phyloP scores from a whole-genome alignment of 2,329 filamentous ascomycete genomes.

The Aspergillus costaricaensis region DNA sequence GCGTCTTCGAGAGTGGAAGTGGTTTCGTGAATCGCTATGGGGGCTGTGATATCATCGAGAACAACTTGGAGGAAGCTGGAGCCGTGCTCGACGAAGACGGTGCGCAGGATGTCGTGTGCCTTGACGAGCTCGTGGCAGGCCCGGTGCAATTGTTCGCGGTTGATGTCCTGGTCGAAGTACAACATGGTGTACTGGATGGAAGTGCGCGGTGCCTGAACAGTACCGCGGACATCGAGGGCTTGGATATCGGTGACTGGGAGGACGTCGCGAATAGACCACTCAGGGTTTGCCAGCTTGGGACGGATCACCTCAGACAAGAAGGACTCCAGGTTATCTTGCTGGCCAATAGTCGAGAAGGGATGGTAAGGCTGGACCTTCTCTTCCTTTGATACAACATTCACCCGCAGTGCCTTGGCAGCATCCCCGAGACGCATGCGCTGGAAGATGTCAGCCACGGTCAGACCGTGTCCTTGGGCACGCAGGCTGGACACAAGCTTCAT shows the following conservation, averaged over 20 bases:
- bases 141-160: slow-evolving; percentile 49
- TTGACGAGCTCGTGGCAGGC: slow-evolving; percentile 52
- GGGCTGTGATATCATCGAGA: slow-evolving; percentile 51
- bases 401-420: slow-evolving; percentile 54
- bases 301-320: slow-evolving; percentile 52
- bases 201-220: slow-evolving; percentile 59
- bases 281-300: slow-evolving; percentile 50
- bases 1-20: slow-evolving; percentile 49
- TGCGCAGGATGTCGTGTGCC: slow-evolving; percentile 64
- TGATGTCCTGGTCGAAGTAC: slow-evolving; percentile 55
- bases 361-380: slow-evolving; percentile 31
- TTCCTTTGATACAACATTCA: slow-evolving; percentile 33
- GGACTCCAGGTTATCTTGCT: slow-evolving; percentile 32
- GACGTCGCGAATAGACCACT: slow-evolving; percentile 57
- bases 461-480: slow-evolving; percentile 43
- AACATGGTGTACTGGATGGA: slow-evolving; percentile 66
- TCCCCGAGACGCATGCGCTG: slow-evolving; percentile 49
- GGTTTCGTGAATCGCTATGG: slow-evolving; percentile 51
- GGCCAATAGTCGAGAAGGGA: slow-evolving; percentile 55
- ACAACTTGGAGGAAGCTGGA: slow-evolving; percentile 56
- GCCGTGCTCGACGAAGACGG: slow-evolving; percentile 61
- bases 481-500: slow-evolving; percentile 57
- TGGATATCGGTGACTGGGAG: slow-evolving; percentile 61
- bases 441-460: slow-evolving; percentile 56
- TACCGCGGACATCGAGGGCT: slow-evolving; percentile 60